A percentile compares a stretch with the other conserved stretches of the same genome.
Evolutionary conservation across 208 protist species (phyloP).

Genomic region (Strigomonas culicis): DNA sequence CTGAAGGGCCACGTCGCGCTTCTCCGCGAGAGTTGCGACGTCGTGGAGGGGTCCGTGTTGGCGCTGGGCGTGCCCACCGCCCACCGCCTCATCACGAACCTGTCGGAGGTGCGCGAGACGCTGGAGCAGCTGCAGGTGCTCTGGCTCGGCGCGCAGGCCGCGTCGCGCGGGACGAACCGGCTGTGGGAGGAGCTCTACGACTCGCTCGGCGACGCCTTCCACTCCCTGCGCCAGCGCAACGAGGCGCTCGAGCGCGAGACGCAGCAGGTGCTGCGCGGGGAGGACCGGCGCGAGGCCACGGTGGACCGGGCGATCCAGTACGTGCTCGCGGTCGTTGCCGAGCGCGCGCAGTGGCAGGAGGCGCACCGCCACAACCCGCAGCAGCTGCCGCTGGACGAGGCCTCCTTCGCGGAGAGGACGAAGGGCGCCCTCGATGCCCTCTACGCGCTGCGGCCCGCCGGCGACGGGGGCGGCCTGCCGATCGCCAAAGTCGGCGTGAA

Average conservation of each 20-base stretch:
- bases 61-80: slow-evolving; percentile 60
- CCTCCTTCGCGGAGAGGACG: slow-evolving; percentile 35
- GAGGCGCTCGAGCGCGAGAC: slow-evolving; percentile 51
- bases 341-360: slow-evolving; percentile 68
- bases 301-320: slow-evolving; percentile 64
- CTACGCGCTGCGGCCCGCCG: slow-evolving; percentile 16
- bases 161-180: slow-evolving; percentile 31
- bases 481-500: background rate
- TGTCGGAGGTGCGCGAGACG: slow-evolving; percentile 36
- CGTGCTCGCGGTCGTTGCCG: slow-evolving; percentile 61
- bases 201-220: slow-evolving; percentile 36
- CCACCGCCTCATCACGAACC: slow-evolving; percentile 44
- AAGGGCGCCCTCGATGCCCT: slow-evolving; percentile 27
- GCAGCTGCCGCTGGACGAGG: slow-evolving; percentile 48
- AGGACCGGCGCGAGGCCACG: slow-evolving; percentile 47
- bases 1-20: slow-evolving; percentile 30
- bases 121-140: slow-evolving; percentile 31
- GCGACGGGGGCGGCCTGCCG: background rate
- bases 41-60: slow-evolving; percentile 71
- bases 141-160: slow-evolving; percentile 29
- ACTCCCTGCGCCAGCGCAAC: slow-evolving; percentile 46
- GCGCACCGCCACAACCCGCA: slow-evolving; percentile 46
- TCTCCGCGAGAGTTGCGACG: slow-evolving; percentile 48
- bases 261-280: slow-evolving; percentile 35
- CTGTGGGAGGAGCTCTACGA: slow-evolving; percentile 46